Base-by-base conservation (phyloP, 2,329 filamentous ascomycete species). In the Fusarium sp. region DNA sequence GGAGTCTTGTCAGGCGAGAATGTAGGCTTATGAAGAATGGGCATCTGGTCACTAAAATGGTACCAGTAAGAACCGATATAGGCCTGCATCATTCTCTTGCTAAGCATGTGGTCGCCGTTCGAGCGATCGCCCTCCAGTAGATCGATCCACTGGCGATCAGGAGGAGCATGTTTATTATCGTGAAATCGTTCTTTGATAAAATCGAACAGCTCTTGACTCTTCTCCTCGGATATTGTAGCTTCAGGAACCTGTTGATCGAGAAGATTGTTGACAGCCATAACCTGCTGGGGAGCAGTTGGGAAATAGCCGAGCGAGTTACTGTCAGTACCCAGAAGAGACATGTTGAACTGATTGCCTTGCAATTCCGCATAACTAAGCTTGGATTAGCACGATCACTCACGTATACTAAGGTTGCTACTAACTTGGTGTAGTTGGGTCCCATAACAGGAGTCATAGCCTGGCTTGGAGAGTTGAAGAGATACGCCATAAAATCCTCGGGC, bases 41-140 rank as follows among this genome's bases (percentile, higher is more conserved):
- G 96, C 68, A 98, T 86, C 78, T 98, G 96, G 56, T 94, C 91
- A 78, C 96, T 97, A 76, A 98, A 97, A 78, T 98, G 92, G 55
- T 92, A 86, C 96, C 96, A 99, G 79, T 97, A 99, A 3, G 94
- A 97, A 13, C 90, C 88, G 70, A 97, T 94, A 76, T 98, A 98
- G 5, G 90, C 91, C 80, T 98, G 93, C 92, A 98, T 97, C 93
- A 97, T 98, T 74, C 91, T 89, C 74, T 94, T 85, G 78, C 95
- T 97, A 66, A 98, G 83, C 83, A 90, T 86, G 64, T 91, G 88
- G 25, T 82, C 81, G 54, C 88, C 85, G 31, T 88, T 82, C 52
- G 90, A 88, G 55, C 91, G 88, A 75, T 97, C 90, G 16, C 94
- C 95, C 28, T 93, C 90, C 58, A 97, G 82, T 26, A 98, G 88